Base-by-base conservation (phyloP, 2,329 filamentous ascomycete species). In the Cyphellophora europaea region DNA sequence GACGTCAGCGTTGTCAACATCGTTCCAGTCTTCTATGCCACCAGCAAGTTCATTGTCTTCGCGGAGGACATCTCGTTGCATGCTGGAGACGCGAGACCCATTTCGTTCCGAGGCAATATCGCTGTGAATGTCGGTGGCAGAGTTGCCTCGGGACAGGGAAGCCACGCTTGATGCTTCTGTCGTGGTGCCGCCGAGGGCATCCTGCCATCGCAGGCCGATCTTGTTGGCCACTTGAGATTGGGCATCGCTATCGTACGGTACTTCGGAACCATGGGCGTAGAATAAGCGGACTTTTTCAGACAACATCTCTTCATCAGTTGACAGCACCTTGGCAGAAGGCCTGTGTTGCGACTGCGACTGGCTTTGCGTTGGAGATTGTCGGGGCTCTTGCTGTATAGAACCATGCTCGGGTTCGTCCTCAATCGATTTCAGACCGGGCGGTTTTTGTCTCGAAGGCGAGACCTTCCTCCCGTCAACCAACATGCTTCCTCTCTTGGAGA, bases 11-110 rank as follows among this genome's bases (percentile, higher is more conserved):
- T 64, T 70, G 12, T 69, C 62, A 8, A 80, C 57, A 52, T 79
- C 67, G 40, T 72, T 65, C 75, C 75, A 80, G 45, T 79, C 74
- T 44, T 80, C 76, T 32, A 78, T 67, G 2, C 76, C 76, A 5
- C 76, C 76, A 14, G 75, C 74, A 19, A 71, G 54, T 53, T 79
- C 76, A 32, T 64, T 59, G 8, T 67, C 59, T 43, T 77, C 69
- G 44, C 67, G 63, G 32, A 60, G 30, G 19, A 32, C 10, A 18
- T 18, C 5, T 11, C 16, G 10, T 12, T 19, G 16, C 11, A 16
- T 16, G 15, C 15, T 16, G 3, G 30, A 32, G 16, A 16, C 19
- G 15, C 19, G 12, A 6, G 30, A 32, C 16, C 19, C 19, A 11
- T 11, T 10, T 12, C 19, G 16, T 6, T 19, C 15, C 8, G 16